Percentiles rank a stretch among this genome's conserved stretches.
These are phyloP conservation scores for Knoxia roxburghii DNA, from an alignment of 257 asterid species.

Conservation along the genomic window DNA sequence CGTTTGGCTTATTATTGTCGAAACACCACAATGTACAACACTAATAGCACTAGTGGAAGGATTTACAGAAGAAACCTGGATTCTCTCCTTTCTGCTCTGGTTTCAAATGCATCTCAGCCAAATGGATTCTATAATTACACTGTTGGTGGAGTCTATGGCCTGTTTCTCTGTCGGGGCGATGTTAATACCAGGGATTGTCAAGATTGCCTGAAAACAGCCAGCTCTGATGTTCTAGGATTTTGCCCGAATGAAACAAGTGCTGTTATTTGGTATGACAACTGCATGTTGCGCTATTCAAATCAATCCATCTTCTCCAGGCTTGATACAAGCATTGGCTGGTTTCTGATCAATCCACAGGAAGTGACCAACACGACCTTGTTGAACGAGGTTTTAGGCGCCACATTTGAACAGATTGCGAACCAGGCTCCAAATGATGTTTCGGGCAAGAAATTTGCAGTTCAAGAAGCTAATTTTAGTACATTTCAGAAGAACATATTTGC, in stretches of 20 bases:
- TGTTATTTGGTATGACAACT: slow-evolving; percentile 13
- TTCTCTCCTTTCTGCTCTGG: slow-evolving; percentile 11
- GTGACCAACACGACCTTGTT: background rate
- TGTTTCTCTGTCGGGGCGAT: slow-evolving; percentile 29
- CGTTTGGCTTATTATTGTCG: background rate
- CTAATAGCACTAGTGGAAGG: slow-evolving; percentile 6
- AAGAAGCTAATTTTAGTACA: background rate
- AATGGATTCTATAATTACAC: slow-evolving; percentile 19
- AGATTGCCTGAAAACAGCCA: slow-evolving; percentile 8
- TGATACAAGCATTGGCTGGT: background rate
- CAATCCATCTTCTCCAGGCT: too few relatives aligned
- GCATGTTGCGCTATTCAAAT: slow-evolving; percentile 21
- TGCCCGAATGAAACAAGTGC: slow-evolving; percentile 9
- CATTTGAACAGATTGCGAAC: background rate
- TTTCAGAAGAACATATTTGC: background rate
- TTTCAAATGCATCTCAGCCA: slow-evolving; percentile 10
- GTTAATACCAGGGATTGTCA: background rate
- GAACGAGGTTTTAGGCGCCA: background rate
- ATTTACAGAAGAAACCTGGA: slow-evolving; percentile 11
- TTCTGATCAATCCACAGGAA: rapidly evolving
- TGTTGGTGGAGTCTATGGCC: slow-evolving; percentile 12
- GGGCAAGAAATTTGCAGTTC: slow-evolving; percentile 10
- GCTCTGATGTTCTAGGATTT: background rate
- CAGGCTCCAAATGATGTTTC: background rate
- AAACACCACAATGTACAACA: background rate